A percentile compares a stretch with the other conserved stretches of the same genome.
Evolutionary conservation across 768 basidiomycete genomes (phyloP).

Genomic region (Antrodiella citrinella): DNA sequence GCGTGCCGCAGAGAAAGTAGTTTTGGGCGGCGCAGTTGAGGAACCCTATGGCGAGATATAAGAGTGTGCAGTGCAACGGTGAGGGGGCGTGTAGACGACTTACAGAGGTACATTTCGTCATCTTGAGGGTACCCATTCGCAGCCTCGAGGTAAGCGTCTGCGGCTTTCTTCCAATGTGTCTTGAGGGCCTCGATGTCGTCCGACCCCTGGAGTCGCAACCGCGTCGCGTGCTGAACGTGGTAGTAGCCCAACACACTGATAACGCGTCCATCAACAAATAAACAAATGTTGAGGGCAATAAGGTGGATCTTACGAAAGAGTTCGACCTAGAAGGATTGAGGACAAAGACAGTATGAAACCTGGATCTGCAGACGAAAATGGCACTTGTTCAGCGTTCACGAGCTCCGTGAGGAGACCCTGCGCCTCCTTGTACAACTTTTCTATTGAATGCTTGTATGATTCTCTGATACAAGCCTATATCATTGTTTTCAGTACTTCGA

Average conservation of each 20-base stretch:
- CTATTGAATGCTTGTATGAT: neutral
- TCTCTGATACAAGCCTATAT: no score
- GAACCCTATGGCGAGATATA: neutral
- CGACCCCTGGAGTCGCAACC: slow-evolving; percentile 3
- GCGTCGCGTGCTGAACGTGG: neutral
- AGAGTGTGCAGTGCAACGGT: neutral
- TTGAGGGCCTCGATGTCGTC: neutral
- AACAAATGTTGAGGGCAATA: neutral
- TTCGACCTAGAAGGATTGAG: neutral
- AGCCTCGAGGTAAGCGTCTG: slow-evolving; percentile 5
- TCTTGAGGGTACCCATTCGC: slow-evolving; percentile 6
- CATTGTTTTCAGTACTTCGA: neutral
- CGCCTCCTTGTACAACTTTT: neutral
- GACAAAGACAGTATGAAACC: neutral
- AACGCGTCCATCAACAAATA: neutral
- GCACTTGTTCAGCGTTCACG: neutral
- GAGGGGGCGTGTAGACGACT: neutral
- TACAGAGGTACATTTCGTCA: slow-evolving; percentile 6
- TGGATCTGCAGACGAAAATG: neutral
- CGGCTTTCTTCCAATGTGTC: slow-evolving; percentile 1
- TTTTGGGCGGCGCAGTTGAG: neutral
- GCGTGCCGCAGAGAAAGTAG: neutral
- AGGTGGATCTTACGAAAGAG: neutral
- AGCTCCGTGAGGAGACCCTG: neutral
- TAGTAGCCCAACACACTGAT: slow-evolving; percentile 9